Conservation (phyloP, 2,329 filamentous ascomycete species). For the Ceratocystis huliohia region DNA sequence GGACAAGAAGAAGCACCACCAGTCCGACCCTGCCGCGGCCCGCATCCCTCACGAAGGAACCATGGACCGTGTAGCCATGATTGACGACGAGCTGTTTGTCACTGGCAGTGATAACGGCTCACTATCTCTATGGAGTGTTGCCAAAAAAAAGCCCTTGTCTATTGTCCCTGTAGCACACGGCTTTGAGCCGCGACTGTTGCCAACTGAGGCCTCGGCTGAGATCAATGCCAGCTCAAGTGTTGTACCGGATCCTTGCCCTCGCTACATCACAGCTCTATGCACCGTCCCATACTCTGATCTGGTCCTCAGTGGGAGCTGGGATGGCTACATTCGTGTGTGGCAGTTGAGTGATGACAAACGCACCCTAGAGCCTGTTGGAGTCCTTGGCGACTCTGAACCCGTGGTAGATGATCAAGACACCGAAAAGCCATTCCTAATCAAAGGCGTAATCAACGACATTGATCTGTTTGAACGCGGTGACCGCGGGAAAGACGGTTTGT, state of each 20-base stretch:
- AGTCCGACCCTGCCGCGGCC: conserved; percentile 29
- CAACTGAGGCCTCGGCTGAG: conserved; percentile 63
- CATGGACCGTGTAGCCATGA: conserved; percentile 81
- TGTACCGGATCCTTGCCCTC: conserved; percentile 53
- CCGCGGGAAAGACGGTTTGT: conserved; percentile 61
- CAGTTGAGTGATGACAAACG: conserved; percentile 70
- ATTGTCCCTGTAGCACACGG: conserved; percentile 74
- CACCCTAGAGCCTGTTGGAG: conserved; percentile 59
- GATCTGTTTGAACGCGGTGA: conserved; percentile 76
- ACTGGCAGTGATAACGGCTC: conserved; percentile 88
- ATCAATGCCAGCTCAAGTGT: conserved; percentile 45
- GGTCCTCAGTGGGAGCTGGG: conserved; percentile 87
- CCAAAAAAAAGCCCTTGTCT: conserved; percentile 90
- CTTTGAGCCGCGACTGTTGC: conserved; percentile 56
- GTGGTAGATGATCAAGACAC: conserved; percentile 24
- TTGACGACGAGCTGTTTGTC: conserved; percentile 79
- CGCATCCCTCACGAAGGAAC: conserved; percentile 62
- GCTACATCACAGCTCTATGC: conserved; percentile 81
- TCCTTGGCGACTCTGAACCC: conserved; percentile 32
- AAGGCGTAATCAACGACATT: conserved; percentile 79
- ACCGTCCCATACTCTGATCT: conserved; percentile 84
- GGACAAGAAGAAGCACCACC: conserved; percentile 35
- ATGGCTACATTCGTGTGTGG: conserved; percentile 79
- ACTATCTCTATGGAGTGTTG: conserved; percentile 72
- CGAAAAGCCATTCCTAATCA: conserved; percentile 32